Conservation (phyloP, 1,284 basidiomycete genomes). For the Gymnopus androsaceus region DNA sequence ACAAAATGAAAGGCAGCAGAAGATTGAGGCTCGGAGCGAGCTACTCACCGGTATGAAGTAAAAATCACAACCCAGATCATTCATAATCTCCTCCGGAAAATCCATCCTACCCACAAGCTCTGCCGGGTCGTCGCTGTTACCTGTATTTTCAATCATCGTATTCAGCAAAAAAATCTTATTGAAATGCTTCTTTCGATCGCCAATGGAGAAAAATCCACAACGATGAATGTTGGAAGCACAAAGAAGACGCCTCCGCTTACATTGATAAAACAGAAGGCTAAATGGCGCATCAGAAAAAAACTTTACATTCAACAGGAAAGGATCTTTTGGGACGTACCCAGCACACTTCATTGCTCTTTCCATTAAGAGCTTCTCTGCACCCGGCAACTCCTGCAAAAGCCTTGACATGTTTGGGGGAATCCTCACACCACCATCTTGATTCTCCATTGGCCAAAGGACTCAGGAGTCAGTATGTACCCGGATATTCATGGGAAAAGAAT, state of each 20-base stretch:
- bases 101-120: constrained; percentile 12
- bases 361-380: background rate
- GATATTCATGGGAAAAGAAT: too few species aligned
- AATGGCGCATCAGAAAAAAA: too few species aligned
- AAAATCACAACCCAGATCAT: constrained; percentile 9
- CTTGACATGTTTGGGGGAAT: constrained; percentile 18
- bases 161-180: background rate
- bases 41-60: constrained; percentile 10
- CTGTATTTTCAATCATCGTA: background rate
- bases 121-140: background rate
- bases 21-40: background rate
- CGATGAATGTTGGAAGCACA: too few species aligned
- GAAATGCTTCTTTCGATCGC: too few species aligned
- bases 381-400: constrained; percentile 6
- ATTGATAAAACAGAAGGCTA: too few species aligned
- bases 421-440: constrained; percentile 8
- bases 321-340: too few species aligned
- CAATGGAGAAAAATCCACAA: constrained; percentile 8
- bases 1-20: background rate
- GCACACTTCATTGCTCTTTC: constrained; percentile 6
- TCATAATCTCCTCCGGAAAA: constrained; percentile 13
- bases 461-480: too few species aligned
- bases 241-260: too few species aligned
- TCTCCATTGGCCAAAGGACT: background rate
- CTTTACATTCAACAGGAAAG: too few species aligned